Percentiles rank a stretch among this genome's conserved stretches.
phyloP scores from a whole-genome alignment of 2,329 filamentous ascomycete species.

The Trichoderma harzianum region DNA sequence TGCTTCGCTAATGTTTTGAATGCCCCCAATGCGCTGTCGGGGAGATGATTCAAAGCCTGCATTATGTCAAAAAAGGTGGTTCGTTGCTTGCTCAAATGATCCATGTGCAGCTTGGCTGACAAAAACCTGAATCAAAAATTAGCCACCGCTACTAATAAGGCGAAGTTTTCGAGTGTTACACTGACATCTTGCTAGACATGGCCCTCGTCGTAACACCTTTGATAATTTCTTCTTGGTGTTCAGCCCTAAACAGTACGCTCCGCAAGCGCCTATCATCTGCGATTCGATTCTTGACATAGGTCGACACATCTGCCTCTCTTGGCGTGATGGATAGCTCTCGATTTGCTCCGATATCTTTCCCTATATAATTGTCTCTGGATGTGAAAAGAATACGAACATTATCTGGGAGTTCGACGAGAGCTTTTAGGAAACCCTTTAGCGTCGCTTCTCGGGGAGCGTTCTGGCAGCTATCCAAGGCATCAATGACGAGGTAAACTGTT shows the following conservation, averaged over 20 bases:
- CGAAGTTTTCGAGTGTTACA: background rate
- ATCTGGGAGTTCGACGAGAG: background rate
- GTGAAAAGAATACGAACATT: background rate
- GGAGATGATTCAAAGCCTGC: background rate
- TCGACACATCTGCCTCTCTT: background rate
- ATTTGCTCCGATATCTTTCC: background rate
- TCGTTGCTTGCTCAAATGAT: background rate
- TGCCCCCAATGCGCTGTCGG: background rate
- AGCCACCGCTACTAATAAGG: background rate
- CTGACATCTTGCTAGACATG: background rate
- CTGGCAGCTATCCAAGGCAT: background rate
- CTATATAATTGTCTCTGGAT: background rate
- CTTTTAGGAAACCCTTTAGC: background rate
- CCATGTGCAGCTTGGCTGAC: background rate
- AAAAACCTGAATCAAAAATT: background rate
- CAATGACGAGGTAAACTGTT: background rate
- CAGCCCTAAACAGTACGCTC: background rate
- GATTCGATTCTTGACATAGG: background rate
- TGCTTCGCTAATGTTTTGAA: background rate
- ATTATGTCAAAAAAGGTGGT: background rate
- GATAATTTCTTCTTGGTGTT: background rate
- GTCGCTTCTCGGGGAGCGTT: background rate
- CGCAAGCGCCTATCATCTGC: background rate
- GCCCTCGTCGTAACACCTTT: background rate
- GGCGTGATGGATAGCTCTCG: background rate